Evolutionary conservation across 305 asterid species (phyloP).

Genomic region (Vinca major): DNA sequence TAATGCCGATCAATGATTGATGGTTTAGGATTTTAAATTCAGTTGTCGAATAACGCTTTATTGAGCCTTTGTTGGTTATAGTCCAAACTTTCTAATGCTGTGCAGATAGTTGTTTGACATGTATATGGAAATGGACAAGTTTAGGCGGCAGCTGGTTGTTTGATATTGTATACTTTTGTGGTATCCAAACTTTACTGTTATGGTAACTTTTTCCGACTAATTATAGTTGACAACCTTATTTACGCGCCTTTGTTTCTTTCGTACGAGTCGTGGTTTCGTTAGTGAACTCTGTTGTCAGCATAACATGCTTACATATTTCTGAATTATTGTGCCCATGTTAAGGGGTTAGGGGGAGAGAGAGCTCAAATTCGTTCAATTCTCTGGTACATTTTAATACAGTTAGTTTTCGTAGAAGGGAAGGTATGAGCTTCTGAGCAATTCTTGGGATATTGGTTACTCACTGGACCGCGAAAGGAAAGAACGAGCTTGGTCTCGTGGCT

Average conservation of each 20-base stretch:
- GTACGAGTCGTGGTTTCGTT: background rate
- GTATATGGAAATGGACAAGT: constrained; percentile 28
- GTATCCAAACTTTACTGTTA: background rate
- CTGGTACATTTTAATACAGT: too few species aligned
- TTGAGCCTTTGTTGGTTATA: background rate
- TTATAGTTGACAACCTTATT: background rate
- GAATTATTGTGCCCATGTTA: too few species aligned
- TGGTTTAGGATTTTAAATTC: constrained; percentile 31
- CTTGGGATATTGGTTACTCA: too few species aligned
- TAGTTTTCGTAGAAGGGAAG: too few species aligned
- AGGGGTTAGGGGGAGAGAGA: too few species aligned
- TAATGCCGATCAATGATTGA: constrained; percentile 31
- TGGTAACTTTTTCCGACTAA: background rate
- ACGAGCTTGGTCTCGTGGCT: too few species aligned
- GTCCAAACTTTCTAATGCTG: constrained; percentile 9
- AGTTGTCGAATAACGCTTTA: constrained; percentile 47
- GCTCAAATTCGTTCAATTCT: too few species aligned
- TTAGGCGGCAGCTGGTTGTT: constrained; percentile 11
- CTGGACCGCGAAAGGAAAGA: too few species aligned
- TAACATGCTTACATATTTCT: too few species aligned
- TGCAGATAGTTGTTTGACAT: constrained; percentile 36
- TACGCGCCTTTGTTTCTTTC: background rate
- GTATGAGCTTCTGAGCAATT: too few species aligned
- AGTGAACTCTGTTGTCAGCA: background rate
- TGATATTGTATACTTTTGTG: background rate